These are phyloP conservation scores for Scopulariopsis brevicaulis DNA, from an alignment of 2,329 filamentous ascomycete species.

Conservation along the genomic window DNA sequence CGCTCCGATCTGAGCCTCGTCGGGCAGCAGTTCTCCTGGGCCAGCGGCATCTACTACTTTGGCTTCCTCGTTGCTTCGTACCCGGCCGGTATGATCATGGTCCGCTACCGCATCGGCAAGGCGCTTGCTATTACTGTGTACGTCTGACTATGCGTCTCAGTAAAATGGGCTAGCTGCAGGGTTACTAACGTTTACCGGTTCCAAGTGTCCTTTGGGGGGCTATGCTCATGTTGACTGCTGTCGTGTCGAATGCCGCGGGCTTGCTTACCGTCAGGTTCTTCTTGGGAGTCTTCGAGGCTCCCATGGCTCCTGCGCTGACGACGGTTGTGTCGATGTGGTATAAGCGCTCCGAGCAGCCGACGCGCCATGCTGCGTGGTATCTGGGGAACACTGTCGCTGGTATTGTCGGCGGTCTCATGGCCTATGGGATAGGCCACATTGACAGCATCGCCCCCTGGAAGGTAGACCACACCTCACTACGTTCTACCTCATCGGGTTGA, in stretches of 20 bases:
- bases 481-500: no score
- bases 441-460: conserved; percentile 9
- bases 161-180: no score
- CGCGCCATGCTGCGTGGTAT: conserved; percentile 20
- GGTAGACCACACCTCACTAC: no score
- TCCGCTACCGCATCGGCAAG: conserved; percentile 12
- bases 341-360: conserved; percentile 16
- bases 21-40: conserved; percentile 37
- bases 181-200: neutral
- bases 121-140: conserved; percentile 10
- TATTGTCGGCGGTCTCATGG: conserved; percentile 15
- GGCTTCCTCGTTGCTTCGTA: conserved; percentile 25
- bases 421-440: conserved; percentile 18
- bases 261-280: conserved; percentile 20
- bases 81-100: conserved; percentile 10
- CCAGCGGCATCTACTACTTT: conserved; percentile 34
- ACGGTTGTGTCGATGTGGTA: conserved; percentile 22
- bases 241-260: conserved; percentile 19
- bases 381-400: conserved; percentile 18
- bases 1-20: conserved; percentile 29
- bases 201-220: conserved; percentile 19
- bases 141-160: neutral
- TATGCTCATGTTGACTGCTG: conserved; percentile 31
- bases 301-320: conserved; percentile 16
- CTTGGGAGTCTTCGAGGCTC: conserved; percentile 18